Percentiles rank a stretch among this genome's conserved stretches.
phyloP scores from a whole-genome alignment of 352 stramenopile genomes.

The Phytopythium aichiense region DNA sequence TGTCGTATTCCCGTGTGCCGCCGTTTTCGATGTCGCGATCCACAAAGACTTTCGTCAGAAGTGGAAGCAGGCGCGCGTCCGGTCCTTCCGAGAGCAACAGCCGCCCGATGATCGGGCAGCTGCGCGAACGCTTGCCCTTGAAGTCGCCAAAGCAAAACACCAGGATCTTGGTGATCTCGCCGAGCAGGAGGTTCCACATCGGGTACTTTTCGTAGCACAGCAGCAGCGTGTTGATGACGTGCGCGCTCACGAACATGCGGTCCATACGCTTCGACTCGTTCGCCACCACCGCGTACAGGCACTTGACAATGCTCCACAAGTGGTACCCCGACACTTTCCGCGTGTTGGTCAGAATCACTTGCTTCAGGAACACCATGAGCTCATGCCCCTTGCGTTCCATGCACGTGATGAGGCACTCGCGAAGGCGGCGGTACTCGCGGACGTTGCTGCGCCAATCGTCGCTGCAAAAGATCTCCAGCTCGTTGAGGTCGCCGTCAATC shows the following conservation, averaged over 20 bases:
- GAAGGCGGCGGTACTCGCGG: slow-evolving; percentile 70
- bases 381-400: slow-evolving; percentile 83
- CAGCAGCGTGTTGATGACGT: slow-evolving; percentile 66
- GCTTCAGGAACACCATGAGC: slow-evolving; percentile 77
- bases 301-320: slow-evolving; percentile 73
- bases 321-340: slow-evolving; percentile 66
- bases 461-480: slow-evolving; percentile 85
- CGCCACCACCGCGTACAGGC: slow-evolving; percentile 60
- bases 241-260: slow-evolving; percentile 74
- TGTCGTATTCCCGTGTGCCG: slow-evolving; percentile 19
- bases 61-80: slow-evolving; percentile 48
- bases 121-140: slow-evolving; percentile 81
- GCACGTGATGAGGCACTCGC: slow-evolving; percentile 73
- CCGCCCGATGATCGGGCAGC: slow-evolving; percentile 72
- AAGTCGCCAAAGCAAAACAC: slow-evolving; percentile 84
- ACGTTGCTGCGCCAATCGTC: slow-evolving; percentile 89
- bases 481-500: slow-evolving; percentile 76
- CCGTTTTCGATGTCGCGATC: slow-evolving; percentile 23
- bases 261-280: slow-evolving; percentile 84
- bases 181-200: slow-evolving; percentile 68
- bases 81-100: slow-evolving; percentile 49
- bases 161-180: slow-evolving; percentile 84
- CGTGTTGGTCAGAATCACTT: slow-evolving; percentile 65
- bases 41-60: slow-evolving; percentile 63
- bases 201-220: slow-evolving; percentile 82